These are phyloP conservation scores for Tilletia caries DNA, from an alignment of 1,284 basidiomycete species.

Conservation along the genomic window DNA sequence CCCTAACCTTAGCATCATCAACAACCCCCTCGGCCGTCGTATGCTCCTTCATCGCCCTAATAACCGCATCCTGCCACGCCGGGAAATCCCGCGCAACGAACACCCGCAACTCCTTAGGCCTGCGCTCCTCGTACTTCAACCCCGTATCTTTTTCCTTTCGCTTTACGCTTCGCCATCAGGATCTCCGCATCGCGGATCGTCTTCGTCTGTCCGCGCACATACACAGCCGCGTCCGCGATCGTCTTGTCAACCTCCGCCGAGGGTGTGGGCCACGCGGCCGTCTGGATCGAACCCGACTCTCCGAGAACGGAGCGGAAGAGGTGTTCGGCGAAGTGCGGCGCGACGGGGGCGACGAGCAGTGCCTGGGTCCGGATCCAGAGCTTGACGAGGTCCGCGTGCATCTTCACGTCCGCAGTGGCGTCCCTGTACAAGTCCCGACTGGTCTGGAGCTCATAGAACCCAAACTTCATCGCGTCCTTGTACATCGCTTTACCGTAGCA, in stretches of 20 bases:
- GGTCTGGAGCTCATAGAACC: slow-evolving; percentile 92
- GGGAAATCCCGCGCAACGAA: slow-evolving; percentile 90
- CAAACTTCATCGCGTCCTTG: slow-evolving; percentile 91
- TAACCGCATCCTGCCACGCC: slow-evolving; percentile 83
- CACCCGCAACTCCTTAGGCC: slow-evolving; percentile 73
- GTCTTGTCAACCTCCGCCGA: slow-evolving; percentile 62
- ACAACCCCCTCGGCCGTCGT: slow-evolving; percentile 64
- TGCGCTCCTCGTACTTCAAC: slow-evolving; percentile 41
- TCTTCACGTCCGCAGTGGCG: slow-evolving; percentile 74
- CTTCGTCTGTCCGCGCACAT: slow-evolving; percentile 82
- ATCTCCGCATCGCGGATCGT: slow-evolving; percentile 83
- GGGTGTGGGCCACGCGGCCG: slow-evolving; percentile 69
- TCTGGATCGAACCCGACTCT: slow-evolving; percentile 74
- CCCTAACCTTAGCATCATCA: slow-evolving; percentile 77
- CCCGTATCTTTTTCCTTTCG: slow-evolving; percentile 40
- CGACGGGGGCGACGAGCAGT: slow-evolving; percentile 79
- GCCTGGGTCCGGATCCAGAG: slow-evolving; percentile 80
- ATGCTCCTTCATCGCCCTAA: slow-evolving; percentile 73
- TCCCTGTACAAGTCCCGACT: slow-evolving; percentile 95
- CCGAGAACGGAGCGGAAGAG: slow-evolving; percentile 73
- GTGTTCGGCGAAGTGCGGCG: slow-evolving; percentile 92
- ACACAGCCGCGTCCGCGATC: slow-evolving; percentile 61
- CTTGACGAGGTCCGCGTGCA: slow-evolving; percentile 72
- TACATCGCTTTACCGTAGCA: slow-evolving; percentile 70
- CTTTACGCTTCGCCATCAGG: slow-evolving; percentile 32